Percentiles rank a stretch among this genome's conserved stretches.
Evolutionary conservation across 1,139 yeast genomes (phyloP).

Genomic region (Yamadazyma dushanensis): DNA sequence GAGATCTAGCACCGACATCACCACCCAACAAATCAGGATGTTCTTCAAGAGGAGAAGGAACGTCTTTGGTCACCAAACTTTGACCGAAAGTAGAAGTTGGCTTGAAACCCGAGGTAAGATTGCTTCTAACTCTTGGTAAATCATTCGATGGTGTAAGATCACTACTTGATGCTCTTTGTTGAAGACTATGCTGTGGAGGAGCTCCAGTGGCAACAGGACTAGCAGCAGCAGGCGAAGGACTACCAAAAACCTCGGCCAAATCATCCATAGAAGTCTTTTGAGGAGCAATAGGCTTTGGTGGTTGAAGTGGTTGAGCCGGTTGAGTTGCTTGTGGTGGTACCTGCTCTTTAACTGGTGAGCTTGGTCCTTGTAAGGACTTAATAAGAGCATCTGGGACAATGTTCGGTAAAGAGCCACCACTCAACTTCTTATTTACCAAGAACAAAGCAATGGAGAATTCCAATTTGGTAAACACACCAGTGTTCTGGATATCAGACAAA

Average conservation of each 20-base stretch:
- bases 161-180: conserved; percentile 32
- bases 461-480: conserved; percentile 74
- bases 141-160: conserved; percentile 38
- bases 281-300: conserved; percentile 12
- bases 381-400: conserved; percentile 58
- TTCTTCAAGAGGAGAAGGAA: conserved; percentile 20
- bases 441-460: conserved; percentile 96
- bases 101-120: conserved; percentile 39
- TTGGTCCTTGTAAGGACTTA: conserved; percentile 26
- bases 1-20: conserved; percentile 18
- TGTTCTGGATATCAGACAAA: conserved; percentile 83
- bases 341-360: conserved; percentile 6
- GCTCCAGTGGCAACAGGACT: conserved; percentile 8
- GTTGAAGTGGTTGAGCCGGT: conserved; percentile 19
- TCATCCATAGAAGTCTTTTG: conserved; percentile 66
- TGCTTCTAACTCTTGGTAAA: conserved; percentile 39
- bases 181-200: conserved; percentile 13
- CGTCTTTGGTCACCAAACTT: conserved; percentile 40
- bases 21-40: conserved; percentile 30
- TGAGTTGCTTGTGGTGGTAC: conserved; percentile 22
- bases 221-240: conserved; percentile 22
- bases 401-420: conserved; percentile 77
- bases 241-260: conserved; percentile 56
- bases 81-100: conserved; percentile 78
- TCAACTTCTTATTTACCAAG: conserved; percentile 77